phyloP scores from a whole-genome alignment of 106 monocot genomes.

The Ottelia alismoides region DNA sequence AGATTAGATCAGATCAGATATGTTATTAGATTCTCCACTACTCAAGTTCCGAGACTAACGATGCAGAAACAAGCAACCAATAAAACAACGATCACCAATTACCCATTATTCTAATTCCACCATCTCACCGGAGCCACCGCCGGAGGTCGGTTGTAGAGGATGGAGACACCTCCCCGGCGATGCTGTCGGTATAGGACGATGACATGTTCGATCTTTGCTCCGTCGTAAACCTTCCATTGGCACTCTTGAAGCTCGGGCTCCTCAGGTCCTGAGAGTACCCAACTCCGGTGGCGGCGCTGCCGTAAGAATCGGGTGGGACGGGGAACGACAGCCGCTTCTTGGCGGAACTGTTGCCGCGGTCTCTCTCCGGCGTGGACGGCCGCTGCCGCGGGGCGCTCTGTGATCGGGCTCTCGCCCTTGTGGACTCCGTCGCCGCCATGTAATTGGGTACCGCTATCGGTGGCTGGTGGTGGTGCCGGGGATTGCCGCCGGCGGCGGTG shows the following conservation, averaged over 20 bases:
- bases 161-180: conserved; percentile 54
- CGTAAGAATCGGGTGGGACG: neutral
- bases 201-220: conserved; percentile 42
- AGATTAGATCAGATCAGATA: too few species aligned
- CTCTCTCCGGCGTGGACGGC: conserved; percentile 61
- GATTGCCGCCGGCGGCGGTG: too few species aligned
- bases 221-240: conserved; percentile 36
- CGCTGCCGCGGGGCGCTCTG: conserved; percentile 76
- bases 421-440: conserved; percentile 82
- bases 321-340: conserved; percentile 70
- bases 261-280: conserved; percentile 30
- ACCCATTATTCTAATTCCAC: too few species aligned
- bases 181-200: conserved; percentile 38
- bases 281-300: neutral
- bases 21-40: too few species aligned
- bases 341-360: conserved; percentile 13
- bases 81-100: too few species aligned
- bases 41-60: too few species aligned
- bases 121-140: conserved; percentile 45
- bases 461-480: too few species aligned
- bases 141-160: conserved; percentile 72
- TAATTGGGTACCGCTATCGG: conserved; percentile 58
- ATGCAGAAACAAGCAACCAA: too few species aligned
- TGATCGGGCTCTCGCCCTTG: conserved; percentile 57
- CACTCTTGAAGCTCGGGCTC: conserved; percentile 80